Base-by-base conservation (phyloP, 768 basidiomycete genomes). In the Tephrocybe sp. region DNA sequence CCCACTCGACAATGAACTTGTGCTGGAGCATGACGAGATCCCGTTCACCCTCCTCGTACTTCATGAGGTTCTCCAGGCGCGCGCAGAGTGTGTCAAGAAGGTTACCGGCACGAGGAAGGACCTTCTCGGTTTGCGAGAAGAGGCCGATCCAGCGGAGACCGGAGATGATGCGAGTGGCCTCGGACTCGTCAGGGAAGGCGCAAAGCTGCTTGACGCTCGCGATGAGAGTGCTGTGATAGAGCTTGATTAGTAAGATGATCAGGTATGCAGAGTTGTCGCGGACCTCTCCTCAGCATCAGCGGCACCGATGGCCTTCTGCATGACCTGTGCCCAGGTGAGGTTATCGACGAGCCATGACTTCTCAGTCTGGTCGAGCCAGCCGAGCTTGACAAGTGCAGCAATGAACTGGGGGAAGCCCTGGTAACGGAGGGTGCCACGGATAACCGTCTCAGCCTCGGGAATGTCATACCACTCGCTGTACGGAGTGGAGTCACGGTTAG, bases 21-120 rank as follows among this genome's bases (percentile, higher is more conserved):
- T 99, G 96, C 73, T 98, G 96, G 48, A 99, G 84, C 86, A 98
- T 92, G 54, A 99, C 91, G 54, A 98, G 82, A 69, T 99, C 96
- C 10, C 92, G 86, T 71, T 98, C 94, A 56, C 91, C 92, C 41
- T 77, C 71, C 56, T 86, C 89, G 72, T 96, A 98, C 69, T 85
- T 81, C 91, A 98, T 97, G 66, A 96, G 79, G 54, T 76, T 82
- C 76, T 99, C 95, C 43, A 99, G 81, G 18, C 79, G 85, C 2
- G 83, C 90, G 66, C 95, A 97, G 54, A 99, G 86, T 3, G 97
- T 95, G 71, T 97, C 93, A 57, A 99, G 83, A 58, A 96, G 78
- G 72, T 90, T 94, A 30, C 78, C 78, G 26, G 75, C 83, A 36
- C 89, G 81, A 1, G 84, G 76, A 25, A 64, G 73, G 25, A 85